A percentile compares a stretch with the other conserved stretches of the same genome.
phyloP scores from a whole-genome alignment of 495 filamentous ascomycete species.

The Tuber magnatum region DNA sequence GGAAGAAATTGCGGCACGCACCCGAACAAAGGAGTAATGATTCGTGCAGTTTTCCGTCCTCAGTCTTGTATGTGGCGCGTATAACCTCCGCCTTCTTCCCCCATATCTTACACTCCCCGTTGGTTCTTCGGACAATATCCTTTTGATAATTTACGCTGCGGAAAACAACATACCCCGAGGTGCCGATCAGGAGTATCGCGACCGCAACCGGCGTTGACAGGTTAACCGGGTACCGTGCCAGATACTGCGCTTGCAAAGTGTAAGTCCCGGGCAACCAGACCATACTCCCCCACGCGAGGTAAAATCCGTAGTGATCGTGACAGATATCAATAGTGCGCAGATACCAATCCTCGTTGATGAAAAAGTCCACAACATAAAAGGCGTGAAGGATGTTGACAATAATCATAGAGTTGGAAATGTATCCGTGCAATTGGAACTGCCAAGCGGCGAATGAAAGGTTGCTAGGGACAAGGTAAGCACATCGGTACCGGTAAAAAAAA shows the following conservation, averaged over 20 bases:
- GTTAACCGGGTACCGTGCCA: constrained; percentile 46
- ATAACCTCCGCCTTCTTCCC: constrained; percentile 45
- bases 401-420: constrained; percentile 46
- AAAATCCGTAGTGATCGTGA: constrained; percentile 52
- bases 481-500: too few species aligned
- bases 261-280: constrained; percentile 47
- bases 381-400: constrained; percentile 46
- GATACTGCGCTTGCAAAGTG: constrained; percentile 49
- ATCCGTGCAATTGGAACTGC: constrained; percentile 46
- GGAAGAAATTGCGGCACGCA: constrained; percentile 9
- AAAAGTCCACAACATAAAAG: constrained; percentile 50
- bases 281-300: constrained; percentile 48
- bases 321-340: constrained; percentile 50
- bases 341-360: constrained; percentile 50
- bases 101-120: constrained; percentile 46
- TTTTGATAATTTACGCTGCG: constrained; percentile 49
- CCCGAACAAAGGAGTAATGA: constrained; percentile 46
- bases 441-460: constrained; percentile 47
- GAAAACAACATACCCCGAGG: constrained; percentile 47
- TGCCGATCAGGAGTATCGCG: constrained; percentile 41
- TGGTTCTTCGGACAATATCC: constrained; percentile 44
- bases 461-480: constrained; percentile 38
- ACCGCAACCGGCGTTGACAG: constrained; percentile 37
- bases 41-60: constrained; percentile 44
- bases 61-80: constrained; percentile 43